Conservation (phyloP, 805 yeast genomes). For the Isabelozyma gotoi region DNA sequence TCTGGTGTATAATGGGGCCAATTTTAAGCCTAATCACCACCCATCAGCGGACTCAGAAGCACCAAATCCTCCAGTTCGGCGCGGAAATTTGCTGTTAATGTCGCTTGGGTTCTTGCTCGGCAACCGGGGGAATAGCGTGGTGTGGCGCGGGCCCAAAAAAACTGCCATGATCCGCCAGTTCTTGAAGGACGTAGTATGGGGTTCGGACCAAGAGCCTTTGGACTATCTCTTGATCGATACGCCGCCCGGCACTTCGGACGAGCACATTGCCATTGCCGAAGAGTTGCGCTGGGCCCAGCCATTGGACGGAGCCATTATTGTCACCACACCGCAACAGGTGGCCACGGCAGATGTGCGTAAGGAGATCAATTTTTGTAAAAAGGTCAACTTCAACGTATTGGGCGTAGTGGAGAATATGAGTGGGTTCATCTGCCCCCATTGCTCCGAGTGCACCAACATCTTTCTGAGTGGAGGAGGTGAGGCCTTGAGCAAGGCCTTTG, state of each 20-base stretch:
- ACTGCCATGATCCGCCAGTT: slow-evolving; percentile 97
- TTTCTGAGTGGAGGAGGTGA: slow-evolving; percentile 94
- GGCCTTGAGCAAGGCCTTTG: slow-evolving; percentile 58
- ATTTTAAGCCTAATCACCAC: not conserved
- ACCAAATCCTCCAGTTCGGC: slow-evolving; percentile 18
- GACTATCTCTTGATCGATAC: slow-evolving; percentile 88
- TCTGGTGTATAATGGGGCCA: slow-evolving; percentile 20
- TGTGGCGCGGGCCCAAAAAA: slow-evolving; percentile 98
- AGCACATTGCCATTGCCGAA: slow-evolving; percentile 95
- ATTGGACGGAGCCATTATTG: slow-evolving; percentile 86
- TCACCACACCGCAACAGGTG: slow-evolving; percentile 93
- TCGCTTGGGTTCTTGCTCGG: slow-evolving; percentile 85
- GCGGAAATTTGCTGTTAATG: slow-evolving; percentile 60
- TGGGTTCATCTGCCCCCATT: slow-evolving; percentile 92
- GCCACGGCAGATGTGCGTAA: slow-evolving; percentile 93
- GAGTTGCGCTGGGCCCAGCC: slow-evolving; percentile 70
- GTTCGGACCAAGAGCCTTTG: slow-evolving; percentile 47
- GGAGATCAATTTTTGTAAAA: slow-evolving; percentile 87
- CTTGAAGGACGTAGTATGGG: slow-evolving; percentile 90
- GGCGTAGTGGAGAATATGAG: slow-evolving; percentile 97
- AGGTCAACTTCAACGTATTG: slow-evolving; percentile 74
- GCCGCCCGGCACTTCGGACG: slow-evolving; percentile 99
- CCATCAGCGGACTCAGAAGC: not conserved
- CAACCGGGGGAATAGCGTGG: slow-evolving; percentile 85
- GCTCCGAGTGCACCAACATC: slow-evolving; percentile 88